These are phyloP conservation scores for Limonium bicolor DNA, from an alignment of 148 eudicot species.

Conservation along the genomic window DNA sequence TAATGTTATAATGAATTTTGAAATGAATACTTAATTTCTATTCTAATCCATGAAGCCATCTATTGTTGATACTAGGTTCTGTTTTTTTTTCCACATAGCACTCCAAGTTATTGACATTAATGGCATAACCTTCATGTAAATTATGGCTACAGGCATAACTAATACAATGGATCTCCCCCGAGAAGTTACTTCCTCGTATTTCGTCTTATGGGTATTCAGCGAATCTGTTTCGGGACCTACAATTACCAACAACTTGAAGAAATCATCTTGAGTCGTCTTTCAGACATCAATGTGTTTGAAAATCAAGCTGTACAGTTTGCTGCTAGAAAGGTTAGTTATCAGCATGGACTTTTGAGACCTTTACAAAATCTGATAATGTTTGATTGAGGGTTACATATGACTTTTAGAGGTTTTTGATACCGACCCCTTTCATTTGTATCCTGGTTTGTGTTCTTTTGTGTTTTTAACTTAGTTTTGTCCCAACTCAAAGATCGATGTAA, in stretches of 20 bases:
- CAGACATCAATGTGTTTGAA: constrained; percentile 85
- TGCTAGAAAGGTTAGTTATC: constrained; percentile 58
- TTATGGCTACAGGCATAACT: constrained; percentile 55
- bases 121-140: too few relatives aligned
- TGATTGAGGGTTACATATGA: not conserved
- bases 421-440: constrained; percentile 93
- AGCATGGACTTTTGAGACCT: not conserved
- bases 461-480: too few relatives aligned
- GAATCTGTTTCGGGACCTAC: constrained; percentile 86
- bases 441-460: too few relatives aligned
- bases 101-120: too few relatives aligned
- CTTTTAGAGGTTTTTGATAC: constrained; percentile 6
- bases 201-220: constrained; percentile 96
- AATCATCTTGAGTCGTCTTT: constrained; percentile 66
- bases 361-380: not conserved
- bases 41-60: too few relatives aligned
- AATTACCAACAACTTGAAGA: constrained; percentile 84
- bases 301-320: constrained; percentile 87
- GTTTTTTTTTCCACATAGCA: constrained; percentile 82
- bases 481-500: too few relatives aligned
- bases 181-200: constrained; percentile 89
- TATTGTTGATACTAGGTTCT: constrained; percentile 46
- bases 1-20: too few relatives aligned
- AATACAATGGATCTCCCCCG: constrained; percentile 98
- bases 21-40: too few relatives aligned